Base-by-base conservation (phyloP, 1,139 yeast genomes). In the Kurtzmaniella natalensis region DNA sequence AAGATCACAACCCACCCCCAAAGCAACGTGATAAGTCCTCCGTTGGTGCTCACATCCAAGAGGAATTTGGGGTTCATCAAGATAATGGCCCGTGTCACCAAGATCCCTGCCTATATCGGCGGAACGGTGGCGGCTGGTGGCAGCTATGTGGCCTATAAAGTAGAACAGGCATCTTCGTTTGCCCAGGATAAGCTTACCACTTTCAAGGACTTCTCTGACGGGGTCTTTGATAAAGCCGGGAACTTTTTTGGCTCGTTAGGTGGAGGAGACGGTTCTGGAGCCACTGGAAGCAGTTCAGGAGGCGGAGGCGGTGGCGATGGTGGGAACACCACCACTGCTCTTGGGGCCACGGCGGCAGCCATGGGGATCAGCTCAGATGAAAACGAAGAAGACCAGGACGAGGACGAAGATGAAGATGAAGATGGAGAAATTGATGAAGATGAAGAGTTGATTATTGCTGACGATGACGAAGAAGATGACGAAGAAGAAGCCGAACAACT, bases 111-210 rank as follows among this genome's bases (percentile, higher is more conserved):
- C 0, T 86, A 86, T 44, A 61, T 86, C 1, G 96, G 96, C 1
- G 94, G 96, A 7, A 87, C 95, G 0, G 59, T 88, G 30, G 96
- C 95, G 1, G 97, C 96, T 7, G 95, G 95, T 3, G 95, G 96
- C 1, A 83, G 95, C 3, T 92, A 88, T 52, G 81, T 88, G 31
- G 87, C 89, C 19, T 88, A 88, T 55, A 89, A 92, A 55, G 84
- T 88, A 3, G 95, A 88, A 39, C 94, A 89, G 57, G 95, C 94
- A 0, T 72, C 87, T 1, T 67, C 57, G 28, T 86, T 73, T 47
- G 76, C 96, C 0, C 70, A 69, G 35, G 95, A 84, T 40, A 76
- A 76, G 52, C 49, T 88, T 31, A 67, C 70, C 7, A 67, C 77
- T 33, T 62, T 82, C 16, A 75, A 76, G 55, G 94, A 76, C 48